Conservation (phyloP, 2,329 filamentous ascomycete genomes). For the Phaeophleospora eucalypticola region DNA sequence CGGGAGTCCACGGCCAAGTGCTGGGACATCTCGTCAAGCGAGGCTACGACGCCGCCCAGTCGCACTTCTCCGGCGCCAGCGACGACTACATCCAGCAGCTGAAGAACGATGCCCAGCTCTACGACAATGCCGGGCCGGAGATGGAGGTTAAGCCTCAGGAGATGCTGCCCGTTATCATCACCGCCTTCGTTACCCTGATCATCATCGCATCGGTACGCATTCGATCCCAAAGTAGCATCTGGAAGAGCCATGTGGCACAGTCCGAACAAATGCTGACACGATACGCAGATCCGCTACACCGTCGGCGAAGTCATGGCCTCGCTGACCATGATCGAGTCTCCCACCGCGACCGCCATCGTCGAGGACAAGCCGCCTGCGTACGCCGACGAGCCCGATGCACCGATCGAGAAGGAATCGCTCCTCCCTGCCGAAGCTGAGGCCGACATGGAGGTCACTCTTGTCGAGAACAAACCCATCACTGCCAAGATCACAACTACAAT, state of each 20-base stretch:
- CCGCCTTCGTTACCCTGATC: conserved; percentile 40
- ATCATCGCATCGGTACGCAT: conserved; percentile 38
- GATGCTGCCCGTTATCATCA: conserved; percentile 31
- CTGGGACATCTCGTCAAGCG: conserved; percentile 33
- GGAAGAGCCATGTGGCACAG: too few relatives aligned
- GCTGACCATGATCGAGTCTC: conserved; percentile 61
- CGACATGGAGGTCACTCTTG: conserved; percentile 41
- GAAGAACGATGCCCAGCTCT: conserved; percentile 28
- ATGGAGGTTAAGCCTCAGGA: conserved; percentile 26
- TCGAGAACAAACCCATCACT: conserved; percentile 57
- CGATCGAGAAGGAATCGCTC: conserved; percentile 38
- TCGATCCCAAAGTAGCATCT: too few relatives aligned
- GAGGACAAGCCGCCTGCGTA: conserved; percentile 42
- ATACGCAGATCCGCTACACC: conserved; percentile 52
- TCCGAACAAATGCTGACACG: too few relatives aligned
- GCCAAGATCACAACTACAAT: conserved; percentile 56
- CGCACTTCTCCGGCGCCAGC: conserved; percentile 21
- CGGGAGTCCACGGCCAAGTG: conserved; percentile 26
- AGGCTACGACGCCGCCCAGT: conserved; percentile 28
- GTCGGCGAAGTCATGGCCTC: conserved; percentile 58
- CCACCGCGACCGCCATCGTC: conserved; percentile 49
- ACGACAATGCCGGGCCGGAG: conserved; percentile 24
- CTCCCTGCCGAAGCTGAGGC: conserved; percentile 35
- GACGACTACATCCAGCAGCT: conserved; percentile 21
- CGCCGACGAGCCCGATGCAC: conserved; percentile 47